Conservation (phyloP, 495 filamentous ascomycete genomes). For the Entonaema liquescens region DNA sequence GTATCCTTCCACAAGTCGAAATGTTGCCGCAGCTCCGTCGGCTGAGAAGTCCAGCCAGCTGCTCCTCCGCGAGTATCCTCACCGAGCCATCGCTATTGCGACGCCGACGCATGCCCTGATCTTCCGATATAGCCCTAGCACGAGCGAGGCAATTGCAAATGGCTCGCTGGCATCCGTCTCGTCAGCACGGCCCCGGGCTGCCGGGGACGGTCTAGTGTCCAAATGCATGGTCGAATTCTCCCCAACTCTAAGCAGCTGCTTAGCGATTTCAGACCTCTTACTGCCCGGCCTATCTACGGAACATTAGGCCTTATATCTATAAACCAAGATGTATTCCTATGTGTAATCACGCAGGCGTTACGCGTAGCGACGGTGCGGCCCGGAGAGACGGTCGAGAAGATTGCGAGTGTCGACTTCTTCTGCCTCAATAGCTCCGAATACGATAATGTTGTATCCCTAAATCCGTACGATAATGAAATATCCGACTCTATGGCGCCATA, state of each 20-base stretch:
- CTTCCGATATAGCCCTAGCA: conserved; percentile 74
- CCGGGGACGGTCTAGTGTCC: conserved; percentile 51
- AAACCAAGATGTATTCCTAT: conserved; percentile 86
- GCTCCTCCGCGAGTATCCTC: conserved; percentile 78
- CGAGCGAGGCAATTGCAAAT: conserved; percentile 60
- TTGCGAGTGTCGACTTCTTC: conserved; percentile 88
- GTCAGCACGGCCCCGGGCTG: conserved; percentile 50
- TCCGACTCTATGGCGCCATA: conserved; percentile 61
- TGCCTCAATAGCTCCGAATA: conserved; percentile 87
- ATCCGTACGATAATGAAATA: conserved; percentile 57
- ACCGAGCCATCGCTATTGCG: conserved; percentile 83
- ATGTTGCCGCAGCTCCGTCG: conserved; percentile 44
- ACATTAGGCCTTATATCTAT: conserved; percentile 91
- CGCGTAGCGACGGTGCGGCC: conserved; percentile 84
- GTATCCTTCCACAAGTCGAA: conserved; percentile 41
- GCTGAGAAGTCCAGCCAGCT: conserved; percentile 61
- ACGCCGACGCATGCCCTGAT: conserved; percentile 82
- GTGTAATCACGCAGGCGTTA: conserved; percentile 80
- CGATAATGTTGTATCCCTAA: conserved; percentile 73
- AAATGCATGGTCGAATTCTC: conserved; percentile 91
- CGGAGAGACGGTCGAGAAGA: conserved; percentile 86
- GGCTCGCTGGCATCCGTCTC: conserved; percentile 59
- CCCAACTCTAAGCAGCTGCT: conserved; percentile 69
- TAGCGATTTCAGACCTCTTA: conserved; percentile 74
- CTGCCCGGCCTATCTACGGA: conserved; percentile 79